Conservation (phyloP, 352 stramenopile genomes). For the Pythium guiyangense region DNA sequence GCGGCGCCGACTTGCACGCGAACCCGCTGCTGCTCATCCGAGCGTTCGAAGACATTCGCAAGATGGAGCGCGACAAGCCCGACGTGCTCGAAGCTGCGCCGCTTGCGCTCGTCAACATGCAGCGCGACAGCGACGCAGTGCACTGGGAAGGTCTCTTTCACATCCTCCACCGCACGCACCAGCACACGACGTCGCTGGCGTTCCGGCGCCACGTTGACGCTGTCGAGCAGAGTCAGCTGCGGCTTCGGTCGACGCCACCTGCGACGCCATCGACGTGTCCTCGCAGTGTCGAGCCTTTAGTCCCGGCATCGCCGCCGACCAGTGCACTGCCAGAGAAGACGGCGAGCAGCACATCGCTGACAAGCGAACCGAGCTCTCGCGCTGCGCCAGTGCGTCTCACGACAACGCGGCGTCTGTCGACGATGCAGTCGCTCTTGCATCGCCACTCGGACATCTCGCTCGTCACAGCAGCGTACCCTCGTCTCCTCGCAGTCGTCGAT, state of each 20-base stretch:
- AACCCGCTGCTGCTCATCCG: conserved; percentile 26
- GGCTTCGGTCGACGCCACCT: background rate
- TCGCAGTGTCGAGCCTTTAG: background rate
- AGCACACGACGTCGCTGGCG: conserved; percentile 20
- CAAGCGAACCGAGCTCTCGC: background rate
- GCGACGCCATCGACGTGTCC: background rate
- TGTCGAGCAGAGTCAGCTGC: background rate
- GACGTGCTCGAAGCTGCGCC: conserved; percentile 31
- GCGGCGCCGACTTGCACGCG: background rate
- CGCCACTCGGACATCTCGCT: conserved; percentile 21
- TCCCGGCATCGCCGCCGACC: too few relatives aligned
- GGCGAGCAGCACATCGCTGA: background rate
- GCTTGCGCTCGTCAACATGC: conserved; percentile 44
- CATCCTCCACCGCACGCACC: conserved; percentile 26
- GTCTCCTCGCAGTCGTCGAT: conserved; percentile 24
- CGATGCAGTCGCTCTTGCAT: conserved; percentile 18
- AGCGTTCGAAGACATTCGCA: conserved; percentile 20
- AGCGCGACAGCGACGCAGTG: background rate
- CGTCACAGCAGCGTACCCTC: conserved; percentile 24
- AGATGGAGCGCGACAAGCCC: conserved; percentile 30
- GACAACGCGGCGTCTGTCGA: conserved; percentile 6
- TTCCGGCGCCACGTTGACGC: conserved; percentile 3
- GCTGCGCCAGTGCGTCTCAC: background rate
- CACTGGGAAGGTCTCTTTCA: conserved; percentile 52
- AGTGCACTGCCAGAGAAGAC: background rate